Percentiles rank a stretch among this genome's conserved stretches.
These are phyloP conservation scores for Trichosporon sp. DNA, from an alignment of 1,284 basidiomycete species.

Conservation along the genomic window DNA sequence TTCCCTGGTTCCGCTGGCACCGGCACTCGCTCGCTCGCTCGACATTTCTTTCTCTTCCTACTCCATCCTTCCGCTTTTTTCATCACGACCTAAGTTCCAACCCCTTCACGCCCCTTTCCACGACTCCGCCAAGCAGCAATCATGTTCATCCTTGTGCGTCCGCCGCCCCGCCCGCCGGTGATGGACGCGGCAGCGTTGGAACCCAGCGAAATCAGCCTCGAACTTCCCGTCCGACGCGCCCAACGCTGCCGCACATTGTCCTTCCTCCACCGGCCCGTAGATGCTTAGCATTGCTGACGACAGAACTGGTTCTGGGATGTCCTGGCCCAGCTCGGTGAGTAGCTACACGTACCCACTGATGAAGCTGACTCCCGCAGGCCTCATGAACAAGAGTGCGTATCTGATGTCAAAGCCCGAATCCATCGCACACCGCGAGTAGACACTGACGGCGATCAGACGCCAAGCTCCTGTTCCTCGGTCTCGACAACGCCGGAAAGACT, in stretches of 20 bases:
- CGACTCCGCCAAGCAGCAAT: constrained; percentile 26
- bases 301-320: constrained; percentile 93
- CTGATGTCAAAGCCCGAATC: background rate
- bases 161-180: too few species aligned
- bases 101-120: background rate
- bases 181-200: background rate
- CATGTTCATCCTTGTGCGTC: constrained; percentile 74
- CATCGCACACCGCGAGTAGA: background rate
- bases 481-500: constrained; percentile 99
- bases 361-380: constrained; percentile 62
- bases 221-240: background rate
- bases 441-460: constrained; percentile 59
- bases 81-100: background rate
- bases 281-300: constrained; percentile 2
- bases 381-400: constrained; percentile 85
- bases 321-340: constrained; percentile 81
- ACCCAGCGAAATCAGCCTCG: background rate
- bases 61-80: background rate
- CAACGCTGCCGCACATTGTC: background rate
- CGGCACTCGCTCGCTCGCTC: constrained; percentile 1
- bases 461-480: constrained; percentile 98
- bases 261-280: constrained; percentile 3
- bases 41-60: constrained; percentile 1
- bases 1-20: constrained; percentile 2
- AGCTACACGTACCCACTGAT: background rate